Conservation (phyloP, 306 rosid genomes). For the Acacia crassicarpa region DNA sequence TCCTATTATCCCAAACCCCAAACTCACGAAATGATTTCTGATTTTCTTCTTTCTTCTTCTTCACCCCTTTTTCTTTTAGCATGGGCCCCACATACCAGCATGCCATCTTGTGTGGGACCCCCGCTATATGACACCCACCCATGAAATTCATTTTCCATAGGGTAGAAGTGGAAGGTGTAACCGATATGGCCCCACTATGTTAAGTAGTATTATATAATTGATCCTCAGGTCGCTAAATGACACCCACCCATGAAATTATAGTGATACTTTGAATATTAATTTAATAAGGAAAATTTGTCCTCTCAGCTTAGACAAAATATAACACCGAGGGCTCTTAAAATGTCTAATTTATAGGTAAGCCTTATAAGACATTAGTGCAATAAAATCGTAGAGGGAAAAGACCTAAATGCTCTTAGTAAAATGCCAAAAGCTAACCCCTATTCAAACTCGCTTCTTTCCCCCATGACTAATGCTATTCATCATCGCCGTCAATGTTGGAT, state of each 20-base stretch:
- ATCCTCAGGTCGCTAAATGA: background rate
- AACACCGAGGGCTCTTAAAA: no score
- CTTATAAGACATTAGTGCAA: rapidly evolving
- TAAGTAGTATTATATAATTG: no score
- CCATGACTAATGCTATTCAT: no score
- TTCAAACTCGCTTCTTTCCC: no score
- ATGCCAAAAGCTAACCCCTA: no score
- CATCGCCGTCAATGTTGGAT: no score
- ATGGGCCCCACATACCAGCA: slow-evolving; percentile 57
- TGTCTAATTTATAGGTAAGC: no score
- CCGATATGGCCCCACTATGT: slow-evolving; percentile 40
- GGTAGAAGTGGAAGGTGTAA: slow-evolving; percentile 39
- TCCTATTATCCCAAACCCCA: slow-evolving; percentile 57
- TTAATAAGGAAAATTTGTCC: no score
- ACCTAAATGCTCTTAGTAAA: no score
- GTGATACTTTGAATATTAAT: background rate
- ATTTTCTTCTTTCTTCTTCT: slow-evolving; percentile 33
- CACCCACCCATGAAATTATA: no score
- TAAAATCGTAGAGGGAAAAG: no score
- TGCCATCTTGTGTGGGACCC: slow-evolving; percentile 58
- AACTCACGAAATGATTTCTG: slow-evolving; percentile 25
- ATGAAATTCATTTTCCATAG: slow-evolving; percentile 30
- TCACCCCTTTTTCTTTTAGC: slow-evolving; percentile 31
- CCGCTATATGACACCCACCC: slow-evolving; percentile 32
- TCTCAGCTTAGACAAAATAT: no score